Evolutionary conservation across 352 stramenopile genomes (phyloP).

Genomic region (Phytopythium kandeliae): DNA sequence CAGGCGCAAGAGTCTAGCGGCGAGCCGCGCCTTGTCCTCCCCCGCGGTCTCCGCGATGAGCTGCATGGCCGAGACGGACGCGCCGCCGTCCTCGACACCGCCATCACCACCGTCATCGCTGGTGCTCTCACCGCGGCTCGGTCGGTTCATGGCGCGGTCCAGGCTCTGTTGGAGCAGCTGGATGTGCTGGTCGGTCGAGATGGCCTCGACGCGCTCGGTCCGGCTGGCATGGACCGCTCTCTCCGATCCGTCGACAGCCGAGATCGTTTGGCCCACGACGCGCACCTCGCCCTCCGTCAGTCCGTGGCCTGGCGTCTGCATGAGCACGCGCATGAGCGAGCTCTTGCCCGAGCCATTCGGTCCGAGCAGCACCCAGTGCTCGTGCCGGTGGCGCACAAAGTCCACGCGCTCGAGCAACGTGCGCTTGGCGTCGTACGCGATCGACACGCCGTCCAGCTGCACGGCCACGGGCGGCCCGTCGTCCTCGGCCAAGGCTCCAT

Average conservation of each 20-base stretch:
- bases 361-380: constrained; percentile 67
- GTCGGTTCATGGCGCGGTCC: constrained; percentile 3
- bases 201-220: constrained; percentile 44
- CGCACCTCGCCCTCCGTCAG: constrained; percentile 34
- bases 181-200: constrained; percentile 90
- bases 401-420: constrained; percentile 46
- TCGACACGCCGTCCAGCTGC: constrained; percentile 39
- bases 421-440: constrained; percentile 45
- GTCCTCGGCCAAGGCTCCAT: background rate
- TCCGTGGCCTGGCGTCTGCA: constrained; percentile 49
- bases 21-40: constrained; percentile 26
- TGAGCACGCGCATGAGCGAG: constrained; percentile 67
- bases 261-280: constrained; percentile 27
- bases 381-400: constrained; percentile 38
- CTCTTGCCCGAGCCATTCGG: constrained; percentile 78
- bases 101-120: no score
- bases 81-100: background rate
- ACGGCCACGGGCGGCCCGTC: constrained; percentile 14
- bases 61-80: constrained; percentile 16
- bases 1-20: constrained; percentile 30
- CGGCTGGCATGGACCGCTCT: constrained; percentile 7
- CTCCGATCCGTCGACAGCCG: background rate
- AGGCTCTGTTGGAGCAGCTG: constrained; percentile 51
- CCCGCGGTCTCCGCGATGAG: constrained; percentile 39
- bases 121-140: background rate